A percentile compares a stretch with the other conserved stretches of the same genome.
phyloP scores from a whole-genome alignment of 257 asterid species.

The Cordia subcordata region DNA sequence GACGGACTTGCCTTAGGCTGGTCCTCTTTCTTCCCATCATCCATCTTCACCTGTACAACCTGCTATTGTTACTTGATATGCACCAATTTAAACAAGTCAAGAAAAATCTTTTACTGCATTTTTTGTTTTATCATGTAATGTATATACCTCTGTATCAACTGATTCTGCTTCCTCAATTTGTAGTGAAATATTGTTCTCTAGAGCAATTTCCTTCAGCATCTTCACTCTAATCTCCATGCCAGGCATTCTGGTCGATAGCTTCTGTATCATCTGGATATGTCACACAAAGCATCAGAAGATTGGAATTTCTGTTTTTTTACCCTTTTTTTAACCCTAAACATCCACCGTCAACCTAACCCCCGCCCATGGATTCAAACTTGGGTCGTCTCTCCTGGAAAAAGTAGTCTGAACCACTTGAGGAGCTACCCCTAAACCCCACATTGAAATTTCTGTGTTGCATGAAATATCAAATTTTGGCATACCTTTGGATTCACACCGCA shows the following conservation, averaged over 20 bases:
- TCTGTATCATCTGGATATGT: constrained; percentile 56
- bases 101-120: too few species aligned
- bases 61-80: background rate
- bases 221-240: constrained; percentile 53
- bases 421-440: too few species aligned
- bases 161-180: constrained; percentile 29
- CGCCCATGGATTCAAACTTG: too few species aligned
- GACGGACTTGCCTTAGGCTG: constrained; percentile 11
- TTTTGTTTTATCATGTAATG: too few species aligned
- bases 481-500: constrained; percentile 89
- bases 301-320: background rate
- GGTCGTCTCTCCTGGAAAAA: too few species aligned
- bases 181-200: constrained; percentile 56
- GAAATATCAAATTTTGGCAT: background rate
- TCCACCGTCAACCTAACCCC: too few species aligned
- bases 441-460: background rate
- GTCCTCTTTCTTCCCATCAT: constrained; percentile 6
- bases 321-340: too few species aligned
- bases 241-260: constrained; percentile 68
- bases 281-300: background rate
- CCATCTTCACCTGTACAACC: constrained; percentile 23
- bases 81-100: too few species aligned
- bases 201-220: constrained; percentile 64
- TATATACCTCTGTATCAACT: constrained; percentile 32
- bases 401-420: too few species aligned